A percentile compares a stretch with the other conserved stretches of the same genome.
Evolutionary conservation across 352 stramenopile species (phyloP).

Genomic region (Aphanomyces invadans): DNA sequence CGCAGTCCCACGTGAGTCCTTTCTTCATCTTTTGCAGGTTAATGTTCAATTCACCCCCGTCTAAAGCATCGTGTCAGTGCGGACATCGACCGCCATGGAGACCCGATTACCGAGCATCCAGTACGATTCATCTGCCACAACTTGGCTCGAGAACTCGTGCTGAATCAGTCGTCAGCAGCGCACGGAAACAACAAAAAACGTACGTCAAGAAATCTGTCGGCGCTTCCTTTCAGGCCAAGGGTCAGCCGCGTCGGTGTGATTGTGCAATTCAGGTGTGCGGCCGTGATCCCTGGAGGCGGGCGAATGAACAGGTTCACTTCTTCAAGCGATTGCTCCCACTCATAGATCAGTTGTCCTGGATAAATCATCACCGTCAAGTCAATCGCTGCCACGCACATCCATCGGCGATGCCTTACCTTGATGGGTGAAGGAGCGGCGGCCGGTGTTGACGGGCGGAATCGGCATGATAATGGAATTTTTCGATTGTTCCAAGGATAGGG

Average conservation of each 20-base stretch:
- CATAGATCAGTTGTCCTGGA: constrained; percentile 88
- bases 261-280: constrained; percentile 77
- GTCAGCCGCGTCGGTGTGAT: constrained; percentile 86
- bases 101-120: constrained; percentile 87
- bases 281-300: constrained; percentile 75
- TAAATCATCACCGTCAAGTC: too few relatives aligned
- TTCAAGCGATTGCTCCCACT: constrained; percentile 95
- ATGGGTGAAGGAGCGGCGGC: constrained; percentile 21
- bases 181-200: constrained; percentile 14
- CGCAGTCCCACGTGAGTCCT: constrained; percentile 89
- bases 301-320: constrained; percentile 95
- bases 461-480: constrained; percentile 1
- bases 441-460: constrained; percentile 3
- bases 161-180: constrained; percentile 24
- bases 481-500: too few relatives aligned
- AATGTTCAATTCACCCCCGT: constrained; percentile 84
- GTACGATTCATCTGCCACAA: constrained; percentile 92
- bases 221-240: constrained; percentile 81
- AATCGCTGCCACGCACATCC: too few relatives aligned
- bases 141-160: constrained; percentile 87
- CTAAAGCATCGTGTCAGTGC: constrained; percentile 29
- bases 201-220: constrained; percentile 91
- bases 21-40: constrained; percentile 96
- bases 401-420: too few relatives aligned
- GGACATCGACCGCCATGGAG: background rate